A percentile compares a stretch with the other conserved stretches of the same genome.
These are phyloP conservation scores for Fusarium sp. DNA, from an alignment of 2,329 filamentous ascomycete genomes.

Conservation along the genomic window DNA sequence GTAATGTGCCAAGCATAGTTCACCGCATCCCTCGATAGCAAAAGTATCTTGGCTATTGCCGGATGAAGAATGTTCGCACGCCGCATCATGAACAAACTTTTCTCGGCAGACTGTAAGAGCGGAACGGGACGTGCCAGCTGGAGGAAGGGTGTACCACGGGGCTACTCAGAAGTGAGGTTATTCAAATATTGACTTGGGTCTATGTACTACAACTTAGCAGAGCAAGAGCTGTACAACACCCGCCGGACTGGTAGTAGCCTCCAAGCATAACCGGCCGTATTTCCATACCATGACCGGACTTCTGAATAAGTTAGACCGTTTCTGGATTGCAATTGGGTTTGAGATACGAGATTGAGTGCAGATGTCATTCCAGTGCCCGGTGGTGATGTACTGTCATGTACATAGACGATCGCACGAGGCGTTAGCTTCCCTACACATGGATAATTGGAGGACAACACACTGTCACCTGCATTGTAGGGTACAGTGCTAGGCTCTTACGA, in stretches of 20 bases:
- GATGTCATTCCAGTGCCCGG: slow-evolving; percentile 27
- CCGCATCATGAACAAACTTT: not conserved
- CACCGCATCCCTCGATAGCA: slow-evolving; percentile 15
- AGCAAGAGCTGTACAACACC: not conserved
- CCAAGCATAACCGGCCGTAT: not conserved
- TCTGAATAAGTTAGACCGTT: not conserved
- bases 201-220: not conserved
- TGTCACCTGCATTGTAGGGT: not conserved
- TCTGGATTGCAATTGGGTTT: slow-evolving; percentile 9
- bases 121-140: slow-evolving; percentile 33
- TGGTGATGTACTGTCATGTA: not conserved
- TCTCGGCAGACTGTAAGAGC: slow-evolving; percentile 8
- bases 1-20: slow-evolving; percentile 28
- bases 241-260: slow-evolving; percentile 1
- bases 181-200: not conserved
- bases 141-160: slow-evolving; percentile 1
- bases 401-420: not conserved
- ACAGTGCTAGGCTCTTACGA: not conserved
- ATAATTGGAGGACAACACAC: not conserved
- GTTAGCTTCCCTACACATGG: too few species aligned
- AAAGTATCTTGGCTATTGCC: not conserved
- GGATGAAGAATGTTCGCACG: slow-evolving; percentile 6
- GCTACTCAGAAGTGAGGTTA: not conserved
- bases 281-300: not conserved
- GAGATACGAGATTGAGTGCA: slow-evolving; percentile 3